phyloP scores from a whole-genome alignment of 768 basidiomycete genomes.

The Xanthoconium purpureum region DNA sequence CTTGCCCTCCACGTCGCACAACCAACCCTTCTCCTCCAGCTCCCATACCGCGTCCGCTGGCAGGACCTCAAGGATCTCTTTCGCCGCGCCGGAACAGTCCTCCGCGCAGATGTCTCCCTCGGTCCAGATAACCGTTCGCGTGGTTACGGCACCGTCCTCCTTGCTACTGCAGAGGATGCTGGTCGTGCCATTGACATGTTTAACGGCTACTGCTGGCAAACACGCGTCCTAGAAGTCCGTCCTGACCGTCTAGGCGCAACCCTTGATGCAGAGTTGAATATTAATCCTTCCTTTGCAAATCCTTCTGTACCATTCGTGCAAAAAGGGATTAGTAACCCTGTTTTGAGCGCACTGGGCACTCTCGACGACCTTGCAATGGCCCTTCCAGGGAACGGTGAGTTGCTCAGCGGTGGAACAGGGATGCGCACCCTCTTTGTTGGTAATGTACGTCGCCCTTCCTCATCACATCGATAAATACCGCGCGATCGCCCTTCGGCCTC shows the following conservation, averaged over 20 bases:
- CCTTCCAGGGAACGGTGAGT: slow-evolving; percentile 21
- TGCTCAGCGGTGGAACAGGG: slow-evolving; percentile 28
- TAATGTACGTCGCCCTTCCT: slow-evolving; percentile 57
- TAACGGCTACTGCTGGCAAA: slow-evolving; percentile 97
- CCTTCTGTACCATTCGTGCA: slow-evolving; percentile 20
- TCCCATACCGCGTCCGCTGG: slow-evolving; percentile 97
- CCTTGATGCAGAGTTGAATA: slow-evolving; percentile 23
- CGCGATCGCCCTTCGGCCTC: neutral
- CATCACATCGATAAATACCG: slow-evolving; percentile 4
- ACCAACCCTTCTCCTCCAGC: slow-evolving; percentile 41
- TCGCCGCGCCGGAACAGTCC: slow-evolving; percentile 87
- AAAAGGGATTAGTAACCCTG: slow-evolving; percentile 15
- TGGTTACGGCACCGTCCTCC: slow-evolving; percentile 92
- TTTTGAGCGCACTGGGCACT: slow-evolving; percentile 10
- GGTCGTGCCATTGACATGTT: slow-evolving; percentile 93
- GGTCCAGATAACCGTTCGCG: slow-evolving; percentile 89
- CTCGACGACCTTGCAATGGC: slow-evolving; percentile 18
- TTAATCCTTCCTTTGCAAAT: slow-evolving; percentile 10
- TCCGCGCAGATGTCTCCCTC: slow-evolving; percentile 74
- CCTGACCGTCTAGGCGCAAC: slow-evolving; percentile 65
- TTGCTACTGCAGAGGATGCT: slow-evolving; percentile 93
- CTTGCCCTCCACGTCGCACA: neutral
- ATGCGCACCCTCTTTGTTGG: slow-evolving; percentile 78
- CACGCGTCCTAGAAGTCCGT: slow-evolving; percentile 85
- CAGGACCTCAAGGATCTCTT: slow-evolving; percentile 99